Conservation (phyloP, 805 yeast genomes). For the Barnettozyma populi region DNA sequence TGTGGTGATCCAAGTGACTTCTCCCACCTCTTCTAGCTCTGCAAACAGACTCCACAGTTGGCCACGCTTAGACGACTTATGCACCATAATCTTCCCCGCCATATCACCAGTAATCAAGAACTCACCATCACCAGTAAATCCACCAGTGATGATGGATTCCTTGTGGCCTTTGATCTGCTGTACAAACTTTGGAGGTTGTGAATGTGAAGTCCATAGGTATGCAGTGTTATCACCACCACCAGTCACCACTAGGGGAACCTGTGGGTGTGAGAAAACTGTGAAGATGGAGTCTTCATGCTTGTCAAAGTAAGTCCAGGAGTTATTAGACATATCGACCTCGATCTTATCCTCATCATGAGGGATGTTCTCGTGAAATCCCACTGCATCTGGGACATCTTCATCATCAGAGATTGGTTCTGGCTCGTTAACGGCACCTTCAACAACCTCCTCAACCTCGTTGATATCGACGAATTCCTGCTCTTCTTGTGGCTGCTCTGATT, state of each 20-base stretch:
- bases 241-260: conserved; percentile 75
- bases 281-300: conserved; percentile 84
- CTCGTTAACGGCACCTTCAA: conserved; percentile 22
- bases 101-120: conserved; percentile 87
- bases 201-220: conserved; percentile 87
- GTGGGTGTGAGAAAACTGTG: conserved; percentile 77
- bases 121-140: conserved; percentile 77
- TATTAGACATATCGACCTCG: conserved; percentile 84
- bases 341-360: conserved; percentile 40
- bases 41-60: conserved; percentile 73
- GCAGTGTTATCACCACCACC: conserved; percentile 96
- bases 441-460: conserved; percentile 41
- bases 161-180: conserved; percentile 74
- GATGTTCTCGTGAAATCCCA: conserved; percentile 27
- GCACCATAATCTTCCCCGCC: conserved; percentile 80
- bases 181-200: conserved; percentile 76
- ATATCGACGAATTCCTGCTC: conserved; percentile 33
- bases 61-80: conserved; percentile 67
- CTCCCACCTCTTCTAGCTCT: conserved; percentile 82
- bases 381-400: conserved; percentile 26
- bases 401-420: conserved; percentile 28
- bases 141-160: conserved; percentile 83
- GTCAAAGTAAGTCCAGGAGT: conserved; percentile 86
- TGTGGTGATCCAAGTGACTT: conserved; percentile 72
- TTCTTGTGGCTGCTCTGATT: conserved; percentile 23